Evolutionary conservation across 2,329 filamentous ascomycete species (phyloP).

Genomic region (Claviceps sp.): DNA sequence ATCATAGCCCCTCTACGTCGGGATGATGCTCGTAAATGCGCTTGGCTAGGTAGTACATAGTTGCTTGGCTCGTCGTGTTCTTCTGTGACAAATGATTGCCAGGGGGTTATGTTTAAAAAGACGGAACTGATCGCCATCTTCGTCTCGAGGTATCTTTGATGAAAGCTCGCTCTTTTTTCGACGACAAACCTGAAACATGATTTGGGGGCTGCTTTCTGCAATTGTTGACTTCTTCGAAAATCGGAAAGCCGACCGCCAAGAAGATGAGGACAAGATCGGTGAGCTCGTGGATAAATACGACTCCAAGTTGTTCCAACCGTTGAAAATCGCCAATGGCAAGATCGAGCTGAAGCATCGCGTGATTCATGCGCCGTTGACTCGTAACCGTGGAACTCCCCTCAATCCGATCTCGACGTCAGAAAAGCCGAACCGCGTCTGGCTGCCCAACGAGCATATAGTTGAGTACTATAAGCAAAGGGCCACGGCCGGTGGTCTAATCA

Average conservation of each 20-base stretch:
- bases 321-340: conserved; percentile 26
- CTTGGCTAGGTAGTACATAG: not conserved
- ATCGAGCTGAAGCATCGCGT: conserved; percentile 37
- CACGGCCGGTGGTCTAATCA: conserved; percentile 26
- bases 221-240: not conserved
- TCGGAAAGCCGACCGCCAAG: not conserved
- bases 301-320: conserved; percentile 19
- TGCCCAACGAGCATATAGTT: conserved; percentile 28
- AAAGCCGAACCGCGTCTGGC: conserved; percentile 33
- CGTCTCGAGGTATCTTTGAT: not conserved
- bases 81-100: not conserved
- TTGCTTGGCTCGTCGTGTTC: not conserved
- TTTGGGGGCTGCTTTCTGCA: not conserved
- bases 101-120: not conserved
- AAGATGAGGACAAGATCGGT: conserved; percentile 4
- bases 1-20: not conserved
- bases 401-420: conserved; percentile 27
- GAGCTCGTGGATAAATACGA: conserved; percentile 2
- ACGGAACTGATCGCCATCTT: not conserved
- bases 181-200: too few species aligned
- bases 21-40: not conserved
- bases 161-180: too few species aligned
- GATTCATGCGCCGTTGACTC: conserved; percentile 37
- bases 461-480: conserved; percentile 30
- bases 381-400: conserved; percentile 35